Base-by-base conservation (phyloP, 2,329 filamentous ascomycete species). In the Trichoderma polysporum region DNA sequence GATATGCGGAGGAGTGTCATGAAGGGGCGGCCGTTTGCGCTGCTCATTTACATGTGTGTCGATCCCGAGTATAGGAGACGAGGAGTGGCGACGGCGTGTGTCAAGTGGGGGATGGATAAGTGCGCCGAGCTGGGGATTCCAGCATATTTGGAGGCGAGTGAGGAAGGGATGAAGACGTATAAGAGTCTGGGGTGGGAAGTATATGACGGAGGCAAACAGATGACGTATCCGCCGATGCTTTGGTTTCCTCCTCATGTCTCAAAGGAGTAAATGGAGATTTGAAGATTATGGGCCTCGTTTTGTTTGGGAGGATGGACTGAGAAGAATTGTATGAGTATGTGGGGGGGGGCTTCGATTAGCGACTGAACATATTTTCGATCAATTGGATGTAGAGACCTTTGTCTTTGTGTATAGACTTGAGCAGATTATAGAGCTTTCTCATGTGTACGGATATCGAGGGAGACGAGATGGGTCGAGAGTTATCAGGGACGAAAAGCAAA, bases 81-180 rank as follows among this genome's bases (percentile, higher is more conserved):
- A 2, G 65, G 68, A 13, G 59, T 25, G 37, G 65, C 61, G n/a
- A 56, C 61, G 50, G 39, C 39, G 27, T 64, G 61, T 19, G 61
- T 64, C 8, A n/a, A 33, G 15, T 65, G 65, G 54, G 64, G 65
- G 47, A 60, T 69, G 68, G 59, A 68, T 2, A 39, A 39, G n/a
- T 69, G 68, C 27, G 60, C 53, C 4, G 68, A 68, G 66, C 41
- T 68, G 25, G 54, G 54, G 3, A 41, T 69, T 15, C 68, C 66
- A 53, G 66, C 59, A 15, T 69, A 68, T 52, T 35, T 69, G 39
- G 68, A 69, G 66, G 66, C 68, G 53, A 69, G 66, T 9, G 66
- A 65, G 29, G 66, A 68, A 19, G 68, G 68, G 29, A 58, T 56
- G 61, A 64, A 33, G 35, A 49, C 67, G 66, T 69, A 68, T 47